A percentile compares a stretch with the other conserved stretches of the same genome.
These are phyloP conservation scores for Penicillium soppii DNA, from an alignment of 495 filamentous ascomycete species.

Conservation along the genomic window DNA sequence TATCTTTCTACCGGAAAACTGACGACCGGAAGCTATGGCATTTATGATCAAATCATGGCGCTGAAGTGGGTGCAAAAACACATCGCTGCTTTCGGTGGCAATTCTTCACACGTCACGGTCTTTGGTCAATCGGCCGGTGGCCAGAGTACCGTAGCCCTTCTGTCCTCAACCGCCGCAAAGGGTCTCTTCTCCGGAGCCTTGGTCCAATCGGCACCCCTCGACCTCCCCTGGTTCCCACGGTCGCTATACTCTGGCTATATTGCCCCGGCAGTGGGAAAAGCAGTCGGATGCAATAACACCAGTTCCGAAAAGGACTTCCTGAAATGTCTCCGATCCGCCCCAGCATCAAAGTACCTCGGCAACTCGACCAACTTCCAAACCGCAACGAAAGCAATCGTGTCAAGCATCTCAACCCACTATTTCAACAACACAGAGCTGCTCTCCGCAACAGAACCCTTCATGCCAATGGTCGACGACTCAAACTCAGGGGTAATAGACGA, in stretches of 20 bases:
- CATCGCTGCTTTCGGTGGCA: slow-evolving; percentile 51
- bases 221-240: slow-evolving; percentile 30
- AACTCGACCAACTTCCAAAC: slow-evolving; percentile 22
- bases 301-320: slow-evolving; percentile 16
- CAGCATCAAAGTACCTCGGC: slow-evolving; percentile 23
- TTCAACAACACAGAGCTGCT: slow-evolving; percentile 21
- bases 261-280: slow-evolving; percentile 19
- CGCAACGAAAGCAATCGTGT: slow-evolving; percentile 7
- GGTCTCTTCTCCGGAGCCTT: slow-evolving; percentile 35
- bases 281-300: slow-evolving; percentile 24
- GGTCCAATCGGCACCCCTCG: slow-evolving; percentile 26
- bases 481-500: slow-evolving; percentile 26
- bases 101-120: slow-evolving; percentile 47
- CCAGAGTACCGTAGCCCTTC: slow-evolving; percentile 51
- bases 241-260: slow-evolving; percentile 22
- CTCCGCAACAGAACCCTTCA: slow-evolving; percentile 26
- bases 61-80: slow-evolving; percentile 53
- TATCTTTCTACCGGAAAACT: slow-evolving; percentile 32
- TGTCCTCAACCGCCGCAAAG: slow-evolving; percentile 33
- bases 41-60: slow-evolving; percentile 39
- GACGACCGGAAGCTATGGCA: slow-evolving; percentile 38
- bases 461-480: slow-evolving; percentile 29
- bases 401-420: slow-evolving; percentile 10
- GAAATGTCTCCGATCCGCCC: slow-evolving; percentile 25
- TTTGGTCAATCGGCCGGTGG: slow-evolving; percentile 58